Percentiles rank a stretch among this genome's conserved stretches.
phyloP scores from a whole-genome alignment of 257 asterid species.

The Scutellaria barbata region DNA sequence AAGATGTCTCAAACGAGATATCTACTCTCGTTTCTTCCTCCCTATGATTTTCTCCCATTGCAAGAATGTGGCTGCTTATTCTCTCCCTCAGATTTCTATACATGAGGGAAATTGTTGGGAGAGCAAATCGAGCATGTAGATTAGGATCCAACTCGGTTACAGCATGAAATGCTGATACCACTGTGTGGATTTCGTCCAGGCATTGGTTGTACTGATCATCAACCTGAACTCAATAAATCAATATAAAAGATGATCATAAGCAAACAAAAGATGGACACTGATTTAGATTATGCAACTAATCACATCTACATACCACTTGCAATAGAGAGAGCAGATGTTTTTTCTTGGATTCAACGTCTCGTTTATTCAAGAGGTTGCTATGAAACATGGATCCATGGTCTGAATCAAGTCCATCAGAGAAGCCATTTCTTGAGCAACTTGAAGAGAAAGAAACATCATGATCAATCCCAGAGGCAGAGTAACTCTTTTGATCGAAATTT shows the following conservation, averaged over 20 bases:
- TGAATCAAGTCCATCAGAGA: slow-evolving; percentile 27
- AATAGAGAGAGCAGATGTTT: slow-evolving; percentile 63
- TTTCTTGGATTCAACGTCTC: slow-evolving; percentile 58
- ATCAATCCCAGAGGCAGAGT: slow-evolving; percentile 35
- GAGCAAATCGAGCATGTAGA: slow-evolving; percentile 79
- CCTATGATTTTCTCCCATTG: slow-evolving; percentile 53
- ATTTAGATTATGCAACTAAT: background rate
- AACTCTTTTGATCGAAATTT: slow-evolving; percentile 35
- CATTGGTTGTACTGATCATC: slow-evolving; percentile 82
- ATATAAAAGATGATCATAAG: background rate
- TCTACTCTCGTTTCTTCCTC: slow-evolving; percentile 43
- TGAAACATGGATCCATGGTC: slow-evolving; percentile 26
- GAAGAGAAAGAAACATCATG: slow-evolving; percentile 33
- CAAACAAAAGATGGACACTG: background rate
- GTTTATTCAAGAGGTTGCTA: slow-evolving; percentile 17
- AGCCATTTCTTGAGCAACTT: slow-evolving; percentile 23
- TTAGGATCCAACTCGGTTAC: slow-evolving; percentile 80
- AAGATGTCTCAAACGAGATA: slow-evolving; percentile 54
- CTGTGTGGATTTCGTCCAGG: slow-evolving; percentile 81
- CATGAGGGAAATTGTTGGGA: slow-evolving; percentile 64
- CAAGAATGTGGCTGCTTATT: slow-evolving; percentile 69
- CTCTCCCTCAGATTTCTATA: slow-evolving; percentile 74
- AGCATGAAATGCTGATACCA: slow-evolving; percentile 76
- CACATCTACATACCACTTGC: slow-evolving; percentile 63
- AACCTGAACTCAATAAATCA: slow-evolving; percentile 46